These are phyloP conservation scores for Clathrus columnatus DNA, from an alignment of 768 basidiomycete species.

Conservation along the genomic window DNA sequence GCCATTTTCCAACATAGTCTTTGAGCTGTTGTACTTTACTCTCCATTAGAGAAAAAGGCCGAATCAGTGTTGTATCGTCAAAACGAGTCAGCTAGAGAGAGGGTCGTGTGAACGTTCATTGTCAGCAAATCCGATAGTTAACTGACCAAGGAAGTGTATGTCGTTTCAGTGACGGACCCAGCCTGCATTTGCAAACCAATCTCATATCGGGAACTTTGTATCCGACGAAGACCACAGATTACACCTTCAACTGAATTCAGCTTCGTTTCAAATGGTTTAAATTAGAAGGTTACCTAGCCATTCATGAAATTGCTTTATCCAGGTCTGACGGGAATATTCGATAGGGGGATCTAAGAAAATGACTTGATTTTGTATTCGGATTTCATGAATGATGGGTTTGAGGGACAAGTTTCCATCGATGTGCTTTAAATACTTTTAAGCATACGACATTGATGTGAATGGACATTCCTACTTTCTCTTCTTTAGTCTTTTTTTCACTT, in stretches of 20 bases:
- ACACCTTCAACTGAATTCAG: constrained; percentile 41
- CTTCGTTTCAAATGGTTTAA: not conserved
- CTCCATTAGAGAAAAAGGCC: constrained; percentile 82
- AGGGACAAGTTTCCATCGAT: constrained; percentile 67
- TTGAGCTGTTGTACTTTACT: constrained; percentile 77
- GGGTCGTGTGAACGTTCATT: constrained; percentile 10
- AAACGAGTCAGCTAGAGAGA: constrained; percentile 59
- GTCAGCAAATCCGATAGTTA: not conserved
- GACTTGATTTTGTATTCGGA: constrained; percentile 97
- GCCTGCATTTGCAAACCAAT: constrained; percentile 82
- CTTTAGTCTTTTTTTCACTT: constrained; percentile 61
- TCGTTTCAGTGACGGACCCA: constrained; percentile 52
- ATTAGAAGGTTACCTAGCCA: constrained; percentile 56
- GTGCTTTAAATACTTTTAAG: constrained; percentile 32
- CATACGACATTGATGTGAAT: not conserved
- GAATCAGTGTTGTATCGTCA: constrained; percentile 61
- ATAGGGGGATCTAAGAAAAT: constrained; percentile 98
- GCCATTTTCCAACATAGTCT: constrained; percentile 94
- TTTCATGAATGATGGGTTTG: constrained; percentile 87
- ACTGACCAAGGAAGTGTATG: constrained; percentile 75
- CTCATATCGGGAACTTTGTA: constrained; percentile 95
- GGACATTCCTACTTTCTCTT: constrained; percentile 56
- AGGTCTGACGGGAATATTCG: constrained; percentile 83
- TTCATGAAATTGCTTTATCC: constrained; percentile 84
- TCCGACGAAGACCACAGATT: constrained; percentile 76